Percentiles rank a stretch among this genome's conserved stretches.
Evolutionary conservation across 495 filamentous ascomycete species (phyloP).

Genomic region (Thozetella sp.): DNA sequence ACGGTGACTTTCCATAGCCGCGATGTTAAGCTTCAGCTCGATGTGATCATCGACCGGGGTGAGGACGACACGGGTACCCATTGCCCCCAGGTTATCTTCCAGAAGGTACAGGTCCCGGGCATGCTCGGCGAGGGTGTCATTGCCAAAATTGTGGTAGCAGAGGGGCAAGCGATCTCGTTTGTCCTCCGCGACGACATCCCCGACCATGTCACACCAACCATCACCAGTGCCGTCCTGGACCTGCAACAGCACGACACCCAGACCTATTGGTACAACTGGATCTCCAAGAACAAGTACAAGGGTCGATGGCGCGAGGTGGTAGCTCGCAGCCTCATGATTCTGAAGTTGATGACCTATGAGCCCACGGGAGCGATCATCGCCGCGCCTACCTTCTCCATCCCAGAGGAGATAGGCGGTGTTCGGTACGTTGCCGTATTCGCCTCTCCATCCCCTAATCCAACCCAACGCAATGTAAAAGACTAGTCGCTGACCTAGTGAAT

Average conservation of each 20-base stretch:
- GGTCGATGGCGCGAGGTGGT: constrained; percentile 73
- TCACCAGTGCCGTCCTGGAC: constrained; percentile 54
- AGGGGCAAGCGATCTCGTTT: constrained; percentile 69
- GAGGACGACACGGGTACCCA: constrained; percentile 42
- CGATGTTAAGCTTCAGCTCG: constrained; percentile 59
- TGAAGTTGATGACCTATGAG: constrained; percentile 72
- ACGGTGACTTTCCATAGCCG: constrained; percentile 62
- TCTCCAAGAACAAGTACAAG: constrained; percentile 66
- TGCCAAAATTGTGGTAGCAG: constrained; percentile 54
- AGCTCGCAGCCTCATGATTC: constrained; percentile 64
- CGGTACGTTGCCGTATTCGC: constrained; percentile 26
- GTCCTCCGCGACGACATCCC: constrained; percentile 59
- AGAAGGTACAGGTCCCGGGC: constrained; percentile 47
- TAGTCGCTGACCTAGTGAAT: too few relatives aligned
- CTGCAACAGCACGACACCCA: constrained; percentile 66
- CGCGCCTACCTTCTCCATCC: constrained; percentile 62
- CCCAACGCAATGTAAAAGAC: neutral
- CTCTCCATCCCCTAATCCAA: neutral
- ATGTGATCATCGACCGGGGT: constrained; percentile 62
- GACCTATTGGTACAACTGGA: constrained; percentile 71
- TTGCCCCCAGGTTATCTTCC: constrained; percentile 51
- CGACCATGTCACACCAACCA: constrained; percentile 51
- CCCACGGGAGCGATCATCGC: constrained; percentile 52
- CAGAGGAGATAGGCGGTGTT: constrained; percentile 69
- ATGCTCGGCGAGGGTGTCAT: constrained; percentile 63